Evolutionary conservation across 2,329 filamentous ascomycete genomes (phyloP).

Genomic region (Fusarium nisikadoi): DNA sequence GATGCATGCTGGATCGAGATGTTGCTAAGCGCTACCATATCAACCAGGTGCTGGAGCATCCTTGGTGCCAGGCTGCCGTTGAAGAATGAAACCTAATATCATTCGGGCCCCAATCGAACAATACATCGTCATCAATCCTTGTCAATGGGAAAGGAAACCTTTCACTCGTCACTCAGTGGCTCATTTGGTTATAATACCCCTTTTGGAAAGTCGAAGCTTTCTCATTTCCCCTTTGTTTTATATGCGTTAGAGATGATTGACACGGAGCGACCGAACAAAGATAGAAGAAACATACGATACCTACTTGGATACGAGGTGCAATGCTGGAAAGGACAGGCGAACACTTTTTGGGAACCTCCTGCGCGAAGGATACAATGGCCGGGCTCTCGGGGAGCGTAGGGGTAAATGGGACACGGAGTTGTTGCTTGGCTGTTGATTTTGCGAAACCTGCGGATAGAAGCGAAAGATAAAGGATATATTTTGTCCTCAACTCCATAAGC

Average conservation of each 20-base stretch:
- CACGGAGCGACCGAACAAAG: constrained; percentile 16
- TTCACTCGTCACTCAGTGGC: constrained; percentile 11
- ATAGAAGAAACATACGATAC: constrained; percentile 30
- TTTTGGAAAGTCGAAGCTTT: constrained; percentile 32
- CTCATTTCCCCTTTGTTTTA: constrained; percentile 19
- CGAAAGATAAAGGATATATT: constrained; percentile 14
- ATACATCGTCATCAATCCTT: constrained; percentile 13
- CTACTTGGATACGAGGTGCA: constrained; percentile 9
- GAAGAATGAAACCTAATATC: constrained; percentile 5
- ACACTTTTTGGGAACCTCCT: constrained; percentile 6
- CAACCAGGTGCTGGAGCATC: constrained; percentile 85
- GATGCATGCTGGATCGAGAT: constrained; percentile 91
- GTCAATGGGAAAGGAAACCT: constrained; percentile 9
- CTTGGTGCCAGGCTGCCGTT: constrained; percentile 70
- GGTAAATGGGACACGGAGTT: constrained; percentile 24
- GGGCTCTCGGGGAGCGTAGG: background rate
- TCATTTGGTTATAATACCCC: constrained; percentile 41
- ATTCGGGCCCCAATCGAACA: background rate
- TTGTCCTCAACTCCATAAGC: constrained; percentile 12
- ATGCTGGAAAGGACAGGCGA: constrained; percentile 9
- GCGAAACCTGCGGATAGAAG: constrained; percentile 23
- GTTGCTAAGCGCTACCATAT: constrained; percentile 87
- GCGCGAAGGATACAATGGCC: constrained; percentile 21
- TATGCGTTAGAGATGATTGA: constrained; percentile 36
- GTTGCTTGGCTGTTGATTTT: constrained; percentile 17